Conservation (phyloP, 345 rosid genomes). For the Psidium guajava region DNA sequence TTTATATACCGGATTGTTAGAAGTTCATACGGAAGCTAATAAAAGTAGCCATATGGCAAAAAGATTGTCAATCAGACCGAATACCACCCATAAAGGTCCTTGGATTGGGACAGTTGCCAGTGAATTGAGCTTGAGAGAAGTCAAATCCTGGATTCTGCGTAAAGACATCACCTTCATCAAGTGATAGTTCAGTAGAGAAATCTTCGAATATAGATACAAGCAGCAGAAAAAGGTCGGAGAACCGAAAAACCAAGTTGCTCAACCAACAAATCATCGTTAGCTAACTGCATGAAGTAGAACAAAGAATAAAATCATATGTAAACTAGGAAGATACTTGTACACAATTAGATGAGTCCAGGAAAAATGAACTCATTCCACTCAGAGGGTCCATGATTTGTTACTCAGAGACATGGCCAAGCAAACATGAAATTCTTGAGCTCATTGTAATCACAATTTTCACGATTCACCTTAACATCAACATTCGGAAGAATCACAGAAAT, state of each 20-base stretch:
- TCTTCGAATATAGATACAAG: neutral
- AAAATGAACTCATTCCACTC: neutral
- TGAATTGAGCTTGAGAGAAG: slow-evolving; percentile 91
- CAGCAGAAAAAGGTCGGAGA: neutral
- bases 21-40: neutral
- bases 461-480: neutral
- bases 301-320: neutral
- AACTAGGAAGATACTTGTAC: neutral
- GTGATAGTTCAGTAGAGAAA: neutral
- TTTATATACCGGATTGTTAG: neutral
- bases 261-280: neutral
- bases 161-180: neutral
- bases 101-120: slow-evolving; percentile 85
- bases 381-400: neutral
- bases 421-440: neutral
- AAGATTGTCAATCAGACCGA: slow-evolving; percentile 34
- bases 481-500: neutral
- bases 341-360: neutral
- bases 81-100: slow-evolving; percentile 91
- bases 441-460: neutral
- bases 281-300: neutral
- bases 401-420: neutral
- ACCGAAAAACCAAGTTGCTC: neutral
- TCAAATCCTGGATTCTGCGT: slow-evolving; percentile 94
- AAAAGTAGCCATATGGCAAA: neutral